phyloP scores from a whole-genome alignment of 805 yeast species.

The Limtongia smithiae region DNA sequence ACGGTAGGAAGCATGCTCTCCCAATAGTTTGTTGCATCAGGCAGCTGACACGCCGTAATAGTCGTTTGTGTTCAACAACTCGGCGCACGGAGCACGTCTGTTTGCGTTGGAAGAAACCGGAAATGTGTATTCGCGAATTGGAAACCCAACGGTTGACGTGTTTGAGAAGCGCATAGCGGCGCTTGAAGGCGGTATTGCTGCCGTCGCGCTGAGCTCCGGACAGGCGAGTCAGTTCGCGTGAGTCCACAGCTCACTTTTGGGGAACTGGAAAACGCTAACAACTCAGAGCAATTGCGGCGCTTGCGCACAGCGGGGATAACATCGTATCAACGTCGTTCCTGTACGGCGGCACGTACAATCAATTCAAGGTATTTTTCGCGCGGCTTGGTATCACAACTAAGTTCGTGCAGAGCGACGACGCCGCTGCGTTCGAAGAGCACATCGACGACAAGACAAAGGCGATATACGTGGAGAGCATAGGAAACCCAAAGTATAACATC shows the following conservation, averaged over 20 bases:
- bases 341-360: constrained; percentile 96
- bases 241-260: neutral
- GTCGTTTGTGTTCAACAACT: constrained; percentile 81
- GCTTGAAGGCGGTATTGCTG: constrained; percentile 88
- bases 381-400: constrained; percentile 81
- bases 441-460: constrained; percentile 88
- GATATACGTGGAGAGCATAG: constrained; percentile 82
- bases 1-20: constrained; percentile 39
- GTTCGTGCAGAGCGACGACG: constrained; percentile 76
- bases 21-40: neutral
- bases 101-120: constrained; percentile 84
- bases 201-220: constrained; percentile 88
- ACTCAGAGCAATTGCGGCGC: constrained; percentile 21
- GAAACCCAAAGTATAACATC: constrained; percentile 79
- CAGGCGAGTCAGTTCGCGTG: constrained; percentile 82
- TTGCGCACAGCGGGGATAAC: constrained; percentile 69
- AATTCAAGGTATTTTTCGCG: constrained; percentile 87
- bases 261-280: neutral
- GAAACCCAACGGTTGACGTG: constrained; percentile 89
- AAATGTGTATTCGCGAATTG: constrained; percentile 81
- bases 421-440: constrained; percentile 65
- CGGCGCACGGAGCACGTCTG: constrained; percentile 87
- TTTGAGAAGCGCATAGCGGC: constrained; percentile 91
- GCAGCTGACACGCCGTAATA: neutral
- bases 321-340: constrained; percentile 79